Conservation (phyloP, 2,329 filamentous ascomycete genomes). For the Bipolaris cookei region DNA sequence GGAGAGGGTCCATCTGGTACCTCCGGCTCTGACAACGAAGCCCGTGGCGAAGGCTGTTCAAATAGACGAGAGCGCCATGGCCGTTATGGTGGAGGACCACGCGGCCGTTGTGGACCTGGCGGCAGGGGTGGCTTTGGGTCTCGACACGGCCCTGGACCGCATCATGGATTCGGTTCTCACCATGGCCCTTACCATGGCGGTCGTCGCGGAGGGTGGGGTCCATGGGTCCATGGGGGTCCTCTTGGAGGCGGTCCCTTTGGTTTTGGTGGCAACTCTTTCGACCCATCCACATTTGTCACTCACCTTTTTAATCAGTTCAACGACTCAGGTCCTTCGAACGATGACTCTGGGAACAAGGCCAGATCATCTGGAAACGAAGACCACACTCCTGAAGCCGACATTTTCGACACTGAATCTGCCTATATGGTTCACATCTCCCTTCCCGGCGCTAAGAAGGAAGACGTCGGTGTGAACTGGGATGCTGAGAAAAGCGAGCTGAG, state of each 20-base stretch:
- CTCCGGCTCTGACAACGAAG: slow-evolving; percentile 36
- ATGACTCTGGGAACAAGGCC: slow-evolving; percentile 14
- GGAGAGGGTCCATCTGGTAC: slow-evolving; percentile 41
- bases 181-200: slow-evolving; percentile 23
- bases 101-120: slow-evolving; percentile 32
- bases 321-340: slow-evolving; percentile 20
- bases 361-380: slow-evolving; percentile 35
- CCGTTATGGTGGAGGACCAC: slow-evolving; percentile 28
- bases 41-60: slow-evolving; percentile 12
- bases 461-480: slow-evolving; percentile 79
- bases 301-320: slow-evolving; percentile 47
- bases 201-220: slow-evolving; percentile 35
- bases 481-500: slow-evolving; percentile 68
- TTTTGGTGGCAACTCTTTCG: slow-evolving; percentile 20
- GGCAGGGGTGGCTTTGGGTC: slow-evolving; percentile 27
- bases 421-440: slow-evolving; percentile 74
- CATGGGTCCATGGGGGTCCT: slow-evolving; percentile 29
- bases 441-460: slow-evolving; percentile 79
- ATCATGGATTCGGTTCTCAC: slow-evolving; percentile 15
- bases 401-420: slow-evolving; percentile 71
- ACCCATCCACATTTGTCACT: slow-evolving; percentile 39
- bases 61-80: slow-evolving; percentile 26
- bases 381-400: slow-evolving; percentile 72
- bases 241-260: slow-evolving; percentile 24
- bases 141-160: slow-evolving; percentile 21